phyloP scores from a whole-genome alignment of 225 moss, liverwort and hornwort species.

The Marchantia polymorpha region DNA sequence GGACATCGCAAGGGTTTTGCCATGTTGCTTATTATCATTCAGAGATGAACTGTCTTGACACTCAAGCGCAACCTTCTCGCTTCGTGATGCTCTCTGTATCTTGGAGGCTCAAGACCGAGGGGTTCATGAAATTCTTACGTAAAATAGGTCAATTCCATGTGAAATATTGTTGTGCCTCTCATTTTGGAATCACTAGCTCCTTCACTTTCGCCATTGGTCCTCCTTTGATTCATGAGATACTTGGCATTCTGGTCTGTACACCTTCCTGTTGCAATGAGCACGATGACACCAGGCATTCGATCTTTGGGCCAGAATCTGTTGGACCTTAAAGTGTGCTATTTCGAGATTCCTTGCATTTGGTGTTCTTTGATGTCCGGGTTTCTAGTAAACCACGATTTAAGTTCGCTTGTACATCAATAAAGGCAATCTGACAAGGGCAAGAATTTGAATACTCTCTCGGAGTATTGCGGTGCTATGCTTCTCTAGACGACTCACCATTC shows the following conservation, averaged over 20 bases:
- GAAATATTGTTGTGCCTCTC: slow-evolving; percentile 19
- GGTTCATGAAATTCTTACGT: neutral
- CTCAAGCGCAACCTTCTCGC: slow-evolving; percentile 4
- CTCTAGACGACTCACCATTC: neutral
- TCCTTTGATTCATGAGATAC: neutral
- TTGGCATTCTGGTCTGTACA: neutral
- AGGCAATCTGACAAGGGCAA: neutral
- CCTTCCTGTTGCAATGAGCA: neutral
- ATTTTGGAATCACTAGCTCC: slow-evolving; percentile 8
- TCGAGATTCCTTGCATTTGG: neutral
- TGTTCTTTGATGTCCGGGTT: neutral
- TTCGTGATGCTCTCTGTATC: slow-evolving; percentile 14
- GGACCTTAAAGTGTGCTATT: neutral
- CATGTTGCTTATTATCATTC: slow-evolving; percentile 19
- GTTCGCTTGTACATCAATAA: slow-evolving; percentile 8
- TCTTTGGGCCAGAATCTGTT: neutral
- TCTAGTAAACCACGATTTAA: neutral
- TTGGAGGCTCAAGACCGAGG: slow-evolving; percentile 6
- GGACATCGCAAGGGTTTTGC: slow-evolving; percentile 20
- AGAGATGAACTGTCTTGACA: slow-evolving; percentile 16
- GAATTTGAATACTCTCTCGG: neutral
- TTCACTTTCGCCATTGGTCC: neutral
- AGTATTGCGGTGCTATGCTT: neutral
- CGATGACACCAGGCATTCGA: neutral
- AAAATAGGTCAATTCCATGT: slow-evolving; percentile 14